Percentiles rank a stretch among this genome's conserved stretches.
phyloP scores from a whole-genome alignment of 441 rosid species.

The Populus tomentosa region DNA sequence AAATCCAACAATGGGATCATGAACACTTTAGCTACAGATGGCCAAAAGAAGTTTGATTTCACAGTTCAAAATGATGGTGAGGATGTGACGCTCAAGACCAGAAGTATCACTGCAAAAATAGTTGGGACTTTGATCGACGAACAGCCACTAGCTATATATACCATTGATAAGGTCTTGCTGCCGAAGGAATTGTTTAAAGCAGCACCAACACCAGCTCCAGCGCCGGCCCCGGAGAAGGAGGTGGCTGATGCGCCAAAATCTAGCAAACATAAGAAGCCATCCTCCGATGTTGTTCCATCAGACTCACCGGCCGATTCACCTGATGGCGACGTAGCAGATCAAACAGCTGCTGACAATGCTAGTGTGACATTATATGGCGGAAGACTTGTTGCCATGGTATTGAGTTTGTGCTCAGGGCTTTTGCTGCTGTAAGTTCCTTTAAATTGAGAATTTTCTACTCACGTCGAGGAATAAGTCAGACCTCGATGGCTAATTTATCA shows the following conservation, averaged over 20 bases:
- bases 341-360: slow-evolving; percentile 33
- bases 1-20: slow-evolving; percentile 78
- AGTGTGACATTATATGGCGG: slow-evolving; percentile 38
- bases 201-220: slow-evolving; percentile 50
- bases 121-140: slow-evolving; percentile 65
- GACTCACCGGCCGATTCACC: slow-evolving; percentile 75
- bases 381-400: slow-evolving; percentile 30
- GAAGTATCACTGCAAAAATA: slow-evolving; percentile 59
- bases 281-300: slow-evolving; percentile 29
- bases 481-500: too few species aligned
- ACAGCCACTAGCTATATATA: slow-evolving; percentile 78
- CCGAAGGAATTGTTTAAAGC: slow-evolving; percentile 66
- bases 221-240: slow-evolving; percentile 40
- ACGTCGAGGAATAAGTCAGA: slow-evolving; percentile 24
- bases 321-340: slow-evolving; percentile 40
- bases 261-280: slow-evolving; percentile 28
- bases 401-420: slow-evolving; percentile 49
- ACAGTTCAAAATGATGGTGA: slow-evolving; percentile 86
- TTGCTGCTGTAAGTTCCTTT: slow-evolving; percentile 38
- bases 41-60: slow-evolving; percentile 66
- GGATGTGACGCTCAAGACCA: slow-evolving; percentile 67
- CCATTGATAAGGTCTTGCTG: slow-evolving; percentile 65
- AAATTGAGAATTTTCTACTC: slow-evolving; percentile 8
- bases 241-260: slow-evolving; percentile 53
- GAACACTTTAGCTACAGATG: slow-evolving; percentile 94